Base-by-base conservation (phyloP, 805 yeast species). In the Lachancea thermotolerans region DNA sequence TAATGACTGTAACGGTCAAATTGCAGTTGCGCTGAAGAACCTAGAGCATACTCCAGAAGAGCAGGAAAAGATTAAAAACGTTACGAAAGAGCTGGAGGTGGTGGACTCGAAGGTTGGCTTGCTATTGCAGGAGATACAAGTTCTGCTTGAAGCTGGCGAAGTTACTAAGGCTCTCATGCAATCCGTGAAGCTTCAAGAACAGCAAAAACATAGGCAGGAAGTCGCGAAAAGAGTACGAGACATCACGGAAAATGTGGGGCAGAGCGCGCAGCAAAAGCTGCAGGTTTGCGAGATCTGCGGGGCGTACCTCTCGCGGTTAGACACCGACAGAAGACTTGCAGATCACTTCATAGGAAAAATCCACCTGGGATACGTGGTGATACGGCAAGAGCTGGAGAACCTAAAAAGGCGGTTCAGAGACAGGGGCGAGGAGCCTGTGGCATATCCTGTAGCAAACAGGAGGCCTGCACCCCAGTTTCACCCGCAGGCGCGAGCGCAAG, bases 221-320 rank as follows among this genome's bases (percentile, higher is more conserved):
- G 66, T 79, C 14, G 78, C 82, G 1, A 77, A 75, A 42, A 75
- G 73, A 40, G 80, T 84, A 3, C 67, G 83, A 35, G 72, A 69
- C 21, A 65, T 84, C 6, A 74, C 81, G 11, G 95, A 86, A 46
- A 81, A 78, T 56, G 72, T 83, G 7, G 93, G 95, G 2, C 91
- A 86, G 54, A 77, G 89, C 10, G 87, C 93, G 1, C 95, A 85
- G 58, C 97, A 90, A 57, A 86, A 87, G 61, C 70, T 90, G 38
- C 96, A 89, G 62, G 95, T 87, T 1, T 90, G 98, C 65, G 85
- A 79, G 51, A 80, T 79, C 1, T 90, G 98, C 66, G 96, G 95
- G 1, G 95, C 95, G 0, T 88, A 83, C 57, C 68, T 91, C 33
- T 85, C 95, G 8, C 70, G 91, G 49, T 67, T 89, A 45, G 98